Evolutionary conservation across 306 rosid species (phyloP).

Genomic region (Sophora flavescens): DNA sequence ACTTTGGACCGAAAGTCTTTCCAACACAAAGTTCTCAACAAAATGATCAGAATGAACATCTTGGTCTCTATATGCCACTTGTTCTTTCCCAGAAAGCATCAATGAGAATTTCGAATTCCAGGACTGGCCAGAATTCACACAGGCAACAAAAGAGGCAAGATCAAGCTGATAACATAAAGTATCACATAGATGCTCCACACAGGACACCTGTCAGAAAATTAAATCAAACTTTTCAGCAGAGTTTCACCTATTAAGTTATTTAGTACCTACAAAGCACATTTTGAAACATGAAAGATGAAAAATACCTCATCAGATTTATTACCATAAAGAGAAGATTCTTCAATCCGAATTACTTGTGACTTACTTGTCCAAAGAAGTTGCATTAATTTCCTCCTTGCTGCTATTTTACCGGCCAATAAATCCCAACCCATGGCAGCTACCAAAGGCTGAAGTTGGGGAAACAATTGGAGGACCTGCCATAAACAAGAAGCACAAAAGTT

Average conservation of each 20-base stretch:
- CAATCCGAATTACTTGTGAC: conserved; percentile 79
- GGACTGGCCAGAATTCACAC: conserved; percentile 87
- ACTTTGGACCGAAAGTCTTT: conserved; percentile 94
- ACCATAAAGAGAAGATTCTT: conserved; percentile 85
- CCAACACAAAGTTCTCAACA: conserved; percentile 94
- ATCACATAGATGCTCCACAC: conserved; percentile 93
- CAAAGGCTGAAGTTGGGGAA: conserved; percentile 93
- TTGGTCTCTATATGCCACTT: conserved; percentile 56
- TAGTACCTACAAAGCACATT: conserved; percentile 47
- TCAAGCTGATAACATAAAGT: conserved; percentile 90
- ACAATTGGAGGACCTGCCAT: conserved; percentile 78
- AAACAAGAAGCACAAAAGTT: conserved; percentile 39
- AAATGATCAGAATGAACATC: conserved; percentile 72
- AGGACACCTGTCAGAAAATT: conserved; percentile 72
- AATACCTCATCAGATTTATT: conserved; percentile 88
- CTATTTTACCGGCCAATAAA: conserved; percentile 79
- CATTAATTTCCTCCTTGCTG: conserved; percentile 83
- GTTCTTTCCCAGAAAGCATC: conserved; percentile 72
- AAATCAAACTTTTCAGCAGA: conserved; percentile 42
- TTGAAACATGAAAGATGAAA: conserved; percentile 49
- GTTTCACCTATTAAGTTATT: conserved; percentile 41
- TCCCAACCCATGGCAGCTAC: conserved; percentile 99
- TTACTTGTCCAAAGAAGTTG: conserved; percentile 92
- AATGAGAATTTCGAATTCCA: conserved; percentile 84
- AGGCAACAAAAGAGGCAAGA: conserved; percentile 91